Base-by-base conservation (phyloP, 164 flowering plant species). In the Magnolia changhungtana region DNA sequence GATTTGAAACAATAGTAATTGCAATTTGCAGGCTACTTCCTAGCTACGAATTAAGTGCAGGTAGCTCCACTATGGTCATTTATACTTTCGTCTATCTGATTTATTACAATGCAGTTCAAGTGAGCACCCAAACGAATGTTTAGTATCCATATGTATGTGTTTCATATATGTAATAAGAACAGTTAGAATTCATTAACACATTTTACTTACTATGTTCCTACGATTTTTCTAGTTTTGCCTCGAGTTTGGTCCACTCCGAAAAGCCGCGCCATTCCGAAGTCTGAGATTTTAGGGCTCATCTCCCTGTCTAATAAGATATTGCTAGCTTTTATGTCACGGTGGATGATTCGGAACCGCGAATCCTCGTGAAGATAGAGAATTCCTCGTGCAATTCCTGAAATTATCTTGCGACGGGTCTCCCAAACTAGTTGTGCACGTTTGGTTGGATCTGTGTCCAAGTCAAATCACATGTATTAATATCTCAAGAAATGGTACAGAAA, bases 291-390 rank as follows among this genome's bases (percentile, higher is more conserved):
- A 0, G 91, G 76, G 31, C 73, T 82, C 86, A 88, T 80, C 4
- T 86, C 86, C 0, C 9, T 59, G 70, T 91, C 92, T 29, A 91
- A 49, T 49, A 89, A 69, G 4, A 88, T 67, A 59, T 90, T 90
- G 84, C 89, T 83, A 19, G 89, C 80, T 76, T 89, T 90, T 5
- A 90, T 83, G 80, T 90, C 91, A 2, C 90, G 80, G 49, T 89
- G 92, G 8, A 90, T 87, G 13, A 90, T 85, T 61, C 73, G 74
- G 11, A 86, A 76, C 10, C 84, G 78, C 3, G 91, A 90, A 51
- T 89, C 94, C 23, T 84, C 88, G 58, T 90, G 94, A 69, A 90
- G 88, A 73, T 90, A 90, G 7, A 88, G 82, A 65, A 90, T 31
- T 11, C 92, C 91, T 51, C 86, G 79, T 9, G 90, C 87, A 19